Evolutionary conservation across 2,329 filamentous ascomycete genomes (phyloP).

Genomic region (Claviceps pusilla): DNA sequence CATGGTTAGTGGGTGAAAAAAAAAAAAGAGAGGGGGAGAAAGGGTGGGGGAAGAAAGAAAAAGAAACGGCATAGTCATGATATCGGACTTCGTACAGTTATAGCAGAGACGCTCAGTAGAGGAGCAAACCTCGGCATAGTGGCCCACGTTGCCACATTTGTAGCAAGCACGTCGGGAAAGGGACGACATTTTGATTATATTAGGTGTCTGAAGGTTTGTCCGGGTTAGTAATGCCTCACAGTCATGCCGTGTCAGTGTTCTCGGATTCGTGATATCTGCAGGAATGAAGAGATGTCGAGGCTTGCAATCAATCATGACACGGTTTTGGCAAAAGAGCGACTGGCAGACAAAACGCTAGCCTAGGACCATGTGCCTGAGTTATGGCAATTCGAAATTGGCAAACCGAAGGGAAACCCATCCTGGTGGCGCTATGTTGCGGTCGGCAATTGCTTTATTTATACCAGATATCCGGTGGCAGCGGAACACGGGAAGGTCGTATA

Average conservation of each 20-base stretch:
- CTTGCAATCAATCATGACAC: not conserved
- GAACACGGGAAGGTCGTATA: not conserved
- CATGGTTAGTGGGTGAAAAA: not conserved
- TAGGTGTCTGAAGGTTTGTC: not conserved
- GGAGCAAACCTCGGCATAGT: conserved; percentile 82
- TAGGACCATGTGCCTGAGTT: not conserved
- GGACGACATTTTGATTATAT: conserved; percentile 48
- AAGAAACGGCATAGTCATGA: not conserved
- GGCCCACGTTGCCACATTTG: conserved; percentile 71
- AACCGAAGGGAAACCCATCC: not conserved
- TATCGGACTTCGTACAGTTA: conserved; percentile 59
- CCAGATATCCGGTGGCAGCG: not conserved
- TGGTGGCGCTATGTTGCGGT: not conserved
- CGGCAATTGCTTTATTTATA: not conserved
- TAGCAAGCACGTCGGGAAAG: conserved; percentile 73
- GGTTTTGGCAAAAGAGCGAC: not conserved
- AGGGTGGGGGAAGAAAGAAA: too few relatives aligned
- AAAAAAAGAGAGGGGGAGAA: not conserved
- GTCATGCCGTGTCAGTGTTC: not conserved
- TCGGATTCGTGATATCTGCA: not conserved
- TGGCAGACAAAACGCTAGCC: not conserved
- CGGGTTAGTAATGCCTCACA: not conserved
- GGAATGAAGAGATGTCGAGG: not conserved
- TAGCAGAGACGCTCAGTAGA: conserved; percentile 98
- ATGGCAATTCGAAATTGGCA: not conserved